Base-by-base conservation (phyloP, 208 protist species). In the Trypanosoma platydactyli region DNA sequence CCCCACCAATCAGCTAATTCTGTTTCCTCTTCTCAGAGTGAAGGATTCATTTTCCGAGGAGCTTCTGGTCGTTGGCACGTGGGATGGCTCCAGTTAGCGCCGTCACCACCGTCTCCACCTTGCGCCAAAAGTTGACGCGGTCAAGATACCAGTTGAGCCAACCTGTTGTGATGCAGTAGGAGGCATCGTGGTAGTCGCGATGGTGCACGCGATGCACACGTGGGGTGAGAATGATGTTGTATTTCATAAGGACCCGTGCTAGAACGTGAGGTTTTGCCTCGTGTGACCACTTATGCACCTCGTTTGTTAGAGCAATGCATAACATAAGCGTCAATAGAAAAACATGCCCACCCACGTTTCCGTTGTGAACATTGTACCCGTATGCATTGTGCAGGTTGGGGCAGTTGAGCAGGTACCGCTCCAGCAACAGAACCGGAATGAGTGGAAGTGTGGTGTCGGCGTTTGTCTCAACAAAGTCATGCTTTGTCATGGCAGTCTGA, bases 131-230 rank as follows among this genome's bases (percentile, higher is more conserved):
- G 73, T 93, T 77, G 33, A 88, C 91, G 11, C 55, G 65, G 71
- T 94, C 87, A 24, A 98, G 81, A 52, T 89, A 45, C 42, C 80
- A 73, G 84, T 98, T 98, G 25, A 97, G 67, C 95, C 95, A 98
- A 42, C 95, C 95, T 29, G 88, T 97, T n/a, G 95, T 98, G 79
- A 98, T 98, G 81, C 95, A 98, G 76, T 98, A 98, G 73, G 81
- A 94, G 57, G 69, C 64, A 64, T 98, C 95, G 61, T 94, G 93
- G 45, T 88, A 89, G 50, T 89, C 91, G 56, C 86, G 83, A 79
- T 98, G 95, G 69, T 98, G 95, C 64, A 84, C 78, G 61, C 86
- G 87, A 82, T 98, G 95, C 40, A 78, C 76, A 30, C 77, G 70
- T 16, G 88, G 86, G 35, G 89, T 91, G 22, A 98, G 82, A 35